phyloP scores from a whole-genome alignment of 2,329 filamentous ascomycete genomes.

The Trichophyton equinum region DNA sequence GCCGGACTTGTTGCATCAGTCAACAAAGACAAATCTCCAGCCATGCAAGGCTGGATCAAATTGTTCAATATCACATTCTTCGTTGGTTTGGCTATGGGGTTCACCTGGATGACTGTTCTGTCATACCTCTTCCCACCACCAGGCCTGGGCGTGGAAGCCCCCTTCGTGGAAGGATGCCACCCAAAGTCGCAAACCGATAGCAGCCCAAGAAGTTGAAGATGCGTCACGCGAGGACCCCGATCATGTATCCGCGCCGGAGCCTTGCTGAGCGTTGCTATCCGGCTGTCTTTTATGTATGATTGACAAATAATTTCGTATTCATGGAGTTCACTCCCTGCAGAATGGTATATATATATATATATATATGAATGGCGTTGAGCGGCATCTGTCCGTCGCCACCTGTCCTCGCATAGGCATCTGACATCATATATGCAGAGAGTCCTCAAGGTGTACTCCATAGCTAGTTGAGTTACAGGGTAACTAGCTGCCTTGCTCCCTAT shows the following conservation, averaged over 20 bases:
- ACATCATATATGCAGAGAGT: neutral
- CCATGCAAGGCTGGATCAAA: slow-evolving; percentile 22
- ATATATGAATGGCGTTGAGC: too few species aligned
- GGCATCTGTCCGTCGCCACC: neutral
- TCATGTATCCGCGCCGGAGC: neutral
- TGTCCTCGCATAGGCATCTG: neutral
- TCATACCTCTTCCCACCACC: slow-evolving; percentile 22
- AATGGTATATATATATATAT: neutral
- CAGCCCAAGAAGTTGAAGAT: neutral
- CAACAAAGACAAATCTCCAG: slow-evolving; percentile 14
- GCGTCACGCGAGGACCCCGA: neutral
- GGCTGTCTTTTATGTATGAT: neutral
- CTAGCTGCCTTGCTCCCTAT: neutral
- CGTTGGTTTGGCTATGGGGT: slow-evolving; percentile 29
- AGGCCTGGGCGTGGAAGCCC: slow-evolving; percentile 19
- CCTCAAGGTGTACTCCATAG: neutral
- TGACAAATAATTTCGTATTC: neutral
- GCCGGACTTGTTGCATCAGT: slow-evolving; percentile 29
- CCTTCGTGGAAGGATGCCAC: neutral
- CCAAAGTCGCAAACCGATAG: neutral
- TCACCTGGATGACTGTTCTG: slow-evolving; percentile 23
- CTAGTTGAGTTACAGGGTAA: too few species aligned
- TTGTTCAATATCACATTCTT: slow-evolving; percentile 34
- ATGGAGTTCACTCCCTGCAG: neutral
- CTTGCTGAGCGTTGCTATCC: neutral